These are phyloP conservation scores for Keithomyces neogunnii DNA, from an alignment of 2,329 filamentous ascomycete species.

Conservation along the genomic window DNA sequence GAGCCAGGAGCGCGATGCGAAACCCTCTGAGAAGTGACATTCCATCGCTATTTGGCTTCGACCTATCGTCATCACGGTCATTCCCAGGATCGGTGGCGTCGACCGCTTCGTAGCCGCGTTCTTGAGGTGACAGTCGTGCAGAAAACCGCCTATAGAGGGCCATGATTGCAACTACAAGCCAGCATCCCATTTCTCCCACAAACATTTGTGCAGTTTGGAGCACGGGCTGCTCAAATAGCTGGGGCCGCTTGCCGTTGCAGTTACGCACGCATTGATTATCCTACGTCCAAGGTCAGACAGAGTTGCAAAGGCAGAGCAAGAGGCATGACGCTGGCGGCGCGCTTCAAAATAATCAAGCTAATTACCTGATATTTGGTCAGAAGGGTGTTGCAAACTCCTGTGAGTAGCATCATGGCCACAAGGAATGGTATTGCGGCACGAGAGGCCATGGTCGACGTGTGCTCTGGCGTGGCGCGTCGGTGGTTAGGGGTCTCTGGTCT, in stretches of 20 bases:
- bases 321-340: neutral
- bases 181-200: constrained; percentile 90
- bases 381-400: constrained; percentile 92
- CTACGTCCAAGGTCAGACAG: constrained; percentile 30
- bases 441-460: constrained; percentile 50
- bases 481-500: too few relatives aligned
- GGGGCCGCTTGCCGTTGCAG: constrained; percentile 64
- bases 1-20: constrained; percentile 65
- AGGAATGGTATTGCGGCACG: constrained; percentile 71
- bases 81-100: constrained; percentile 32
- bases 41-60: constrained; percentile 40
- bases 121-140: constrained; percentile 31
- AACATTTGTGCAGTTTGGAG: constrained; percentile 98
- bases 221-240: constrained; percentile 86
- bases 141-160: constrained; percentile 54
- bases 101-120: constrained; percentile 60
- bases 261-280: constrained; percentile 96
- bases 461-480: too few relatives aligned
- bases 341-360: constrained; percentile 6
- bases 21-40: constrained; percentile 59
- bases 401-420: constrained; percentile 93
- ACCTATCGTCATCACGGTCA: constrained; percentile 13
- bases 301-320: neutral
- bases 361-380: constrained; percentile 90
- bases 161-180: constrained; percentile 74